Evolutionary conservation across 2,329 filamentous ascomycete species (phyloP), one percentile per base, ranked within the genome.

Genomic region (Emmonsiellopsis sp.): DNA sequence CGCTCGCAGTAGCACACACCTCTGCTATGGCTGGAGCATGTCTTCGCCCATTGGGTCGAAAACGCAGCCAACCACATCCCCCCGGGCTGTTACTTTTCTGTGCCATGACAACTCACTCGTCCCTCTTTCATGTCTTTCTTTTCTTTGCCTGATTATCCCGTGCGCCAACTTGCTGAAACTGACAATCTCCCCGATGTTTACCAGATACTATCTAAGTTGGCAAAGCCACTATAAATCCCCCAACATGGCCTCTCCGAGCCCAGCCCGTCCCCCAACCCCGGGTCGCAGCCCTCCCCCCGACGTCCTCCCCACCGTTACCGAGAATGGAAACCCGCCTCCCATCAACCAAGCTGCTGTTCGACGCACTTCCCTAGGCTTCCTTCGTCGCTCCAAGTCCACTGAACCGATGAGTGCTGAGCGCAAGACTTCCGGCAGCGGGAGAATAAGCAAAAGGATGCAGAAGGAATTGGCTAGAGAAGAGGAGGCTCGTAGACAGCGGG

Each of bases 311-410:
- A 60, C 66, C 52, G 62, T 68, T 48, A 62, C 64, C 44, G 70
- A 72, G 54, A 71, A 68, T 56, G 59, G 60, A 40, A 64, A 65
- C 53, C 54, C 53, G 55, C 49, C 42, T 17, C 34, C 10, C 54
- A 55, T 46, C 3, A 49, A 56, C 54, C 49, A 52, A 42, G 3
- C 53, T 54, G 60, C 59, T 44, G 54, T 67, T 53, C 74, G 76
- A 61, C 73, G 75, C 56, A 72, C 77, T 43, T 78, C 76, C 51
- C 70, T 81, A 54, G 77, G 77, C 33, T 79, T 87, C 65, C 77
- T 87, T 57, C 79, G 83, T 69, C 81, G 84, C 61, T 80, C 79
- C 66, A 87, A 86, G 66, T 86, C 83, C 54, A 79, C 79, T 56
- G 83, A 87, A 56, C 69, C 65, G 59, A 67, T 86, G 54, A 27